A percentile compares a stretch with the other conserved stretches of the same genome.
phyloP scores from a whole-genome alignment of 2,329 filamentous ascomycete genomes.

The Didymella pinodella region DNA sequence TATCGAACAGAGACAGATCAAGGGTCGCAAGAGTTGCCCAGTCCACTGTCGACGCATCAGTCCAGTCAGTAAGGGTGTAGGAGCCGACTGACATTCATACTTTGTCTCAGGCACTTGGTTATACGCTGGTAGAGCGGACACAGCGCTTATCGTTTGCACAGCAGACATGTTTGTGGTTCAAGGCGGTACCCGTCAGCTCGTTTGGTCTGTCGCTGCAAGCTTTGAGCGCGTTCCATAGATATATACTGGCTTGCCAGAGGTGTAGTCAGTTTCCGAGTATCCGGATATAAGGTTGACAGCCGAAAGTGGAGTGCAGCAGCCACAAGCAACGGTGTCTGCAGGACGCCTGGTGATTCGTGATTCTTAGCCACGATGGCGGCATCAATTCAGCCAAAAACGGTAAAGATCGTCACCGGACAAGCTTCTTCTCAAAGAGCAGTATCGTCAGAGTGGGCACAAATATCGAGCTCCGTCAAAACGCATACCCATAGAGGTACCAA shows the following conservation, averaged over 20 bases:
- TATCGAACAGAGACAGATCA: conserved; percentile 55
- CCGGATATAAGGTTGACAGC: conserved; percentile 4
- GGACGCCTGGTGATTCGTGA: conserved; percentile 17
- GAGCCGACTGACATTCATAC: conserved; percentile 2
- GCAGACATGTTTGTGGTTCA: conserved; percentile 4
- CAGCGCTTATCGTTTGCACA: neutral
- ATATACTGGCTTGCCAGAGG: neutral
- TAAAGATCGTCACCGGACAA: conserved; percentile 10
- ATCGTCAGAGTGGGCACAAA: conserved; percentile 23
- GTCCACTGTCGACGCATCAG: conserved; percentile 9
- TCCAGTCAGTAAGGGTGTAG: neutral
- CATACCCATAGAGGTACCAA: neutral
- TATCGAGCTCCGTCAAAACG: conserved; percentile 21
- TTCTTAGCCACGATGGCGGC: conserved; percentile 27
- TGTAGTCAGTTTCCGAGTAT: neutral
- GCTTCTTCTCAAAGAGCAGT: neutral
- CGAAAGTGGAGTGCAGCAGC: conserved; percentile 3
- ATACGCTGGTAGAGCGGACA: conserved; percentile 2
- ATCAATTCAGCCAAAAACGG: conserved; percentile 13
- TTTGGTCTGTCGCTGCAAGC: neutral
- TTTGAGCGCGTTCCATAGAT: neutral
- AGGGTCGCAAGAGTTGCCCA: conserved; percentile 29
- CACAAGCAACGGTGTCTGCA: neutral
- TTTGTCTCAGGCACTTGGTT: conserved; percentile 8
- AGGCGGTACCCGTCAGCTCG: neutral